Base-by-base conservation (phyloP, 148 eudicot species). In the Fagopyrum homotropicum region DNA sequence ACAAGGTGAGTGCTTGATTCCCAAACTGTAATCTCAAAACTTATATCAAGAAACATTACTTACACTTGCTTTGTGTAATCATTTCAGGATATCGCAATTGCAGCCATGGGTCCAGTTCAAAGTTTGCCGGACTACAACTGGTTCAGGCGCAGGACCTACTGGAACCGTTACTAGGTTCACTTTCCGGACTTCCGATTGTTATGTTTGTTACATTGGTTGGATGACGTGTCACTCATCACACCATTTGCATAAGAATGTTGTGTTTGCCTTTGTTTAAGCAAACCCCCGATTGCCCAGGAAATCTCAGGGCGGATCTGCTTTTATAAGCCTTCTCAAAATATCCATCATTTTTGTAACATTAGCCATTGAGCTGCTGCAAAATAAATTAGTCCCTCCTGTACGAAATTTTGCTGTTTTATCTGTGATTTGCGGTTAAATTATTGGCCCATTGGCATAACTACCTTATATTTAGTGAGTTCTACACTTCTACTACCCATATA, bases 81-180 rank as follows among this genome's bases (percentile, higher is more conserved):
- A 16, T 64, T 77, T 75, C 86, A 90, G 96, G 96, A 90, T 83
- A 75, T 90, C 72, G 92, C 94, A 2, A 89, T 93, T 43, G 83
- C 94, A 72, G 97, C 94, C 52, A 69, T 82, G 73, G 98, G 98
- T 1, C 97, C 98, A 6, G 75, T 93, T 79, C 89, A 88, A 80
- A 72, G 57, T 9, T 85, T 93, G 76, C 98, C 94, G 6, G 98
- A 93, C 81, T 91, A 91, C 92, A 93, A 89, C 86, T 91, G 98
- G 98, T 93, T 93, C 90, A 87, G 98, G 80, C 92, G 97, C 82
- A 84, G 94, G 47, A 93, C 98, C 74, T 93, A 86, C 86, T 82
- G 73, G 91, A 88, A 87, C 86, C 93, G 91, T 72, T 89, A 91
- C 76, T 93, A 91, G 94, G 72, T 73, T 72, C 70, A 35, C 40